These are phyloP conservation scores for Coniochaeta pulveracea DNA, from an alignment of 2,329 filamentous ascomycete species.

Conservation along the genomic window DNA sequence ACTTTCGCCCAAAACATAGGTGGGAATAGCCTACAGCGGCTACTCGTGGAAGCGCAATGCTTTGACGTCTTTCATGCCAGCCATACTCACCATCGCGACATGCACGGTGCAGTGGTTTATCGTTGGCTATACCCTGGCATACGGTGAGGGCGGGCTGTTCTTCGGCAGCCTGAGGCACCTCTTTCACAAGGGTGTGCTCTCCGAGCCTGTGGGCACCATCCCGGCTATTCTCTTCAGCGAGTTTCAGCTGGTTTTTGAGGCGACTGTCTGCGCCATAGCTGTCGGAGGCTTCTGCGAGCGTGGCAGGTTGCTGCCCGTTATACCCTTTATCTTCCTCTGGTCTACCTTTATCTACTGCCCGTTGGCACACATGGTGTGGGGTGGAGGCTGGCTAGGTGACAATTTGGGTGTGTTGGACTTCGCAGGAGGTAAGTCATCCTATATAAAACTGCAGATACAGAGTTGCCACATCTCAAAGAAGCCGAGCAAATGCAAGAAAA, in stretches of 20 bases:
- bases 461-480: not conserved
- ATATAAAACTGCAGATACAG: no score
- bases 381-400: conserved; percentile 28
- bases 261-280: conserved; percentile 37
- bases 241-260: conserved; percentile 36
- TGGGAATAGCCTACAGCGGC: conserved; percentile 36
- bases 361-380: conserved; percentile 36
- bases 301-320: conserved; percentile 30
- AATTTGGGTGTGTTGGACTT: conserved; percentile 32
- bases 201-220: conserved; percentile 35
- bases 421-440: conserved; percentile 21
- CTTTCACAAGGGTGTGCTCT: conserved; percentile 31
- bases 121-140: conserved; percentile 35
- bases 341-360: conserved; percentile 35
- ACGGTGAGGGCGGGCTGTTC: conserved; percentile 30
- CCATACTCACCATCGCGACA: conserved; percentile 31
- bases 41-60: conserved; percentile 35
- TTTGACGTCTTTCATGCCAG: conserved; percentile 34
- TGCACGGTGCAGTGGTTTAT: conserved; percentile 39
- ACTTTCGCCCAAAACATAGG: conserved; percentile 12
- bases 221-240: conserved; percentile 38
- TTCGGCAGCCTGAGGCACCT: conserved; percentile 32
- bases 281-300: conserved; percentile 36
- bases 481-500: not conserved
- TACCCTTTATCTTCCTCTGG: conserved; percentile 38